phyloP scores from a whole-genome alignment of 2,329 filamentous ascomycete species.

The Fusarium incarnatum region DNA sequence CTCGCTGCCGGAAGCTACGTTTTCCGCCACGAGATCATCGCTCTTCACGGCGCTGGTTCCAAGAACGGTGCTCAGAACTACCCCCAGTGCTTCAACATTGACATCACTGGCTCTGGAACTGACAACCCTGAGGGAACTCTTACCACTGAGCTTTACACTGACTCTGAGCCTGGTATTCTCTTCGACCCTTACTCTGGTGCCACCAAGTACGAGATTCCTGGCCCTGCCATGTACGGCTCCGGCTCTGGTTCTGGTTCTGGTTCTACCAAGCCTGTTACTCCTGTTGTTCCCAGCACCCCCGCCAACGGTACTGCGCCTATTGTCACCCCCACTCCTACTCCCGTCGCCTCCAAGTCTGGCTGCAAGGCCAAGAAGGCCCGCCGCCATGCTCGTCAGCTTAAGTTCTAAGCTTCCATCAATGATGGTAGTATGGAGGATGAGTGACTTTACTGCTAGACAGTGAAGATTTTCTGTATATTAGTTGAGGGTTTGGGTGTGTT shows the following conservation, averaged over 20 bases:
- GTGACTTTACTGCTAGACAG: background rate
- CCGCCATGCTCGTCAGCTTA: slow-evolving; percentile 35
- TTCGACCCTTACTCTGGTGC: slow-evolving; percentile 49
- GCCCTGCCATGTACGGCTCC: slow-evolving; percentile 46
- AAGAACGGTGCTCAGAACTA: slow-evolving; percentile 38
- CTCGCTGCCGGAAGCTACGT: slow-evolving; percentile 59
- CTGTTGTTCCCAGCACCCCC: slow-evolving; percentile 21
- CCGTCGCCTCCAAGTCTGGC: slow-evolving; percentile 20
- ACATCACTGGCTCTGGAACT: slow-evolving; percentile 57
- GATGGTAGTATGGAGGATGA: rapidly evolving
- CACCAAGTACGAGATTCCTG: slow-evolving; percentile 46
- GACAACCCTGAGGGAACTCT: slow-evolving; percentile 51
- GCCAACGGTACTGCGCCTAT: slow-evolving; percentile 10
- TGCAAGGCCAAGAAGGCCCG: slow-evolving; percentile 28
- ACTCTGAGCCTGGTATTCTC: slow-evolving; percentile 49
- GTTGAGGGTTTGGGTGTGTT: background rate
- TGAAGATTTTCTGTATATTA: background rate
- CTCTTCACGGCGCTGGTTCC: slow-evolving; percentile 56
- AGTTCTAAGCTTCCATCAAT: slow-evolving; percentile 21
- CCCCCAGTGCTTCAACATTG: slow-evolving; percentile 40
- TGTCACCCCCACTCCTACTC: slow-evolving; percentile 19
- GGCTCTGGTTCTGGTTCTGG: slow-evolving; percentile 12
- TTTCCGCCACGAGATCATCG: slow-evolving; percentile 65
- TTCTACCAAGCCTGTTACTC: slow-evolving; percentile 14
- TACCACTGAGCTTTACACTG: slow-evolving; percentile 48